Percentiles rank a stretch among this genome's conserved stretches.
Evolutionary conservation across 352 stramenopile genomes (phyloP).

Genomic region (Pythium rhizo-oryzae): DNA sequence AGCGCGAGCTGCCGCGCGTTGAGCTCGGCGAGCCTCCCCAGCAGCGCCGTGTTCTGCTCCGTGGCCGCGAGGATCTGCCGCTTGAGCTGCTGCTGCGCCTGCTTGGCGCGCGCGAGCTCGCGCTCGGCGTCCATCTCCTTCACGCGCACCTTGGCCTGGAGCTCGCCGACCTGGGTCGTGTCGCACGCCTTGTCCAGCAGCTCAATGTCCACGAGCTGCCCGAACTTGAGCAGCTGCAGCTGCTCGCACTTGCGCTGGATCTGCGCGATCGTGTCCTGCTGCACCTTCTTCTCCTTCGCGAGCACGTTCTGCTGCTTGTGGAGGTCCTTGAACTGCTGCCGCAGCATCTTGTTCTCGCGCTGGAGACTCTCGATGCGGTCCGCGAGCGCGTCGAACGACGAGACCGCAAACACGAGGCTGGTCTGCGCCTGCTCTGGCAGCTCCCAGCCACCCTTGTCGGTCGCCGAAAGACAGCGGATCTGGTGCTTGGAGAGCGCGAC

Average conservation of each 20-base stretch:
- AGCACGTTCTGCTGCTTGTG: slow-evolving; percentile 88
- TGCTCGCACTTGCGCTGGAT: slow-evolving; percentile 74
- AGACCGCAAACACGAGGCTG: slow-evolving; percentile 77
- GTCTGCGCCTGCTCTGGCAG: slow-evolving; percentile 51
- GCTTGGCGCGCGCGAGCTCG: slow-evolving; percentile 41
- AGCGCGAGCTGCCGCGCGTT: slow-evolving; percentile 78
- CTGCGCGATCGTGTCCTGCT: slow-evolving; percentile 66
- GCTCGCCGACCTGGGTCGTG: slow-evolving; percentile 62
- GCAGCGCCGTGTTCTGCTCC: slow-evolving; percentile 80
- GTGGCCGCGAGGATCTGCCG: slow-evolving; percentile 79
- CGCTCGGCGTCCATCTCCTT: slow-evolving; percentile 79
- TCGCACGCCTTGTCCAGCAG: slow-evolving; percentile 89
- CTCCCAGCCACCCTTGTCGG: slow-evolving; percentile 30
- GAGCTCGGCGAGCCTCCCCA: slow-evolving; percentile 77
- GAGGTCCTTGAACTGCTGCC: slow-evolving; percentile 88
- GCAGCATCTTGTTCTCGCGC: slow-evolving; percentile 82
- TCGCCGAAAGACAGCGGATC: slow-evolving; percentile 50
- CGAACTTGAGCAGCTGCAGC: slow-evolving; percentile 85
- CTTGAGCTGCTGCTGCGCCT: slow-evolving; percentile 65
- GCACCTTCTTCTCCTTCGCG: slow-evolving; percentile 74
- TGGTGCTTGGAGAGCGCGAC: slow-evolving; percentile 77
- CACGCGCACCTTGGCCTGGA: slow-evolving; percentile 69
- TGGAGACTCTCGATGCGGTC: slow-evolving; percentile 84
- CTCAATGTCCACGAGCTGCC: slow-evolving; percentile 82
- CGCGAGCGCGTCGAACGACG: slow-evolving; percentile 58